A percentile compares a stretch with the other conserved stretches of the same genome.
These are phyloP conservation scores for Bipolaris oryzae DNA, from an alignment of 2,329 filamentous ascomycete species.

Conservation along the genomic window DNA sequence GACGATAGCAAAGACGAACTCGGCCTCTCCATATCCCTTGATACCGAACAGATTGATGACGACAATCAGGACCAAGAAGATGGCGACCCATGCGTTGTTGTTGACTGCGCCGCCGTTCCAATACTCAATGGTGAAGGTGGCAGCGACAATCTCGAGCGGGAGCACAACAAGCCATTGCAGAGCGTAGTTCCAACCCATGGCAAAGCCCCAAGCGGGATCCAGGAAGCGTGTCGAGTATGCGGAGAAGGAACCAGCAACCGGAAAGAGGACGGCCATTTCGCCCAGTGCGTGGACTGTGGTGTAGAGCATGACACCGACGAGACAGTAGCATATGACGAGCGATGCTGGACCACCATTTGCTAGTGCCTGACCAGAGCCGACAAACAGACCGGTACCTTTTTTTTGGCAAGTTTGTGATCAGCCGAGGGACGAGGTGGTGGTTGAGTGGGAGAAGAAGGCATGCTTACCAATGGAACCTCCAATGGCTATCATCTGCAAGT, in stretches of 20 bases:
- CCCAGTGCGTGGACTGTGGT: constrained; percentile 91
- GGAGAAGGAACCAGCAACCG: constrained; percentile 89
- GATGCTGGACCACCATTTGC: constrained; percentile 48
- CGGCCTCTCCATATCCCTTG: constrained; percentile 86
- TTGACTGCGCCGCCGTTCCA: constrained; percentile 66
- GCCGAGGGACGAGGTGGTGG: constrained; percentile 12
- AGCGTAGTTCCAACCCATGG: constrained; percentile 95
- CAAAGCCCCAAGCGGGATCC: constrained; percentile 92
- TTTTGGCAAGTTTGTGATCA: constrained; percentile 15
- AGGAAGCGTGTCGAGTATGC: constrained; percentile 91
- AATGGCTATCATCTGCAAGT: constrained; percentile 97
- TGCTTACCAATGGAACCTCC: constrained; percentile 74
- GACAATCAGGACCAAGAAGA: constrained; percentile 80
- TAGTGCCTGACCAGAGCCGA: constrained; percentile 66
- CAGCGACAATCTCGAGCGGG: constrained; percentile 85
- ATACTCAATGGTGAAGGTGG: constrained; percentile 81
- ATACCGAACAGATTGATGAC: constrained; percentile 72
- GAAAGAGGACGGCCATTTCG: constrained; percentile 88
- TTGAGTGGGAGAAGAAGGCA: constrained; percentile 6
- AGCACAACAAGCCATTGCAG: constrained; percentile 85
- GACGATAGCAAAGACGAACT: constrained; percentile 84
- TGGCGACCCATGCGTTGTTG: constrained; percentile 71
- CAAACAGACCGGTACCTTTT: constrained; percentile 73
- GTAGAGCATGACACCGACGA: constrained; percentile 87
- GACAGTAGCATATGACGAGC: constrained; percentile 49